Conservation (phyloP, 179 eudicot genomes). For the Vitellaria paradoxa region DNA sequence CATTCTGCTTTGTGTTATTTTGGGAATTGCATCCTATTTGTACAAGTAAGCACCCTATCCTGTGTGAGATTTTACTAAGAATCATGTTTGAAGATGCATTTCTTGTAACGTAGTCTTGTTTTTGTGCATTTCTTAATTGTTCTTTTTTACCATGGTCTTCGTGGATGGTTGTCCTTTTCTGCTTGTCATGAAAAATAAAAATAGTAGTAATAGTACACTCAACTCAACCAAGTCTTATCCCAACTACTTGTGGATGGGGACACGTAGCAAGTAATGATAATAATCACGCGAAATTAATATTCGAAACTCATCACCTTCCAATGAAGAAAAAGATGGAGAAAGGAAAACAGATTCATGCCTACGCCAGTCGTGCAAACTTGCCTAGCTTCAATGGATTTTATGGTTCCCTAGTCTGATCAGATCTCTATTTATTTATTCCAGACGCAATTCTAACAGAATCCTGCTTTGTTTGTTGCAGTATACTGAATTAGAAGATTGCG, state of each 20-base stretch:
- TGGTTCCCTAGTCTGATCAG: background rate
- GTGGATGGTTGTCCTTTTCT: background rate
- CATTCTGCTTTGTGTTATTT: slow-evolving; percentile 71
- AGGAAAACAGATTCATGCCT: background rate
- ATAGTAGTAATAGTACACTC: background rate
- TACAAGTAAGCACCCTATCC: slow-evolving; percentile 64
- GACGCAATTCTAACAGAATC: background rate
- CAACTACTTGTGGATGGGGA: background rate
- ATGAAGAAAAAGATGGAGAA: background rate
- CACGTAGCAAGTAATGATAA: background rate
- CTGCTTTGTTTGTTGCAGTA: slow-evolving; percentile 10
- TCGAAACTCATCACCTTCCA: background rate
- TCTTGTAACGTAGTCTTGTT: background rate
- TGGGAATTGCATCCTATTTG: slow-evolving; percentile 86
- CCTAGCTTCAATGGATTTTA: background rate
- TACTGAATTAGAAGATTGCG: slow-evolving; percentile 1
- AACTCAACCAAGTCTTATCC: background rate
- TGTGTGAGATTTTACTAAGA: background rate
- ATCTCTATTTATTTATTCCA: background rate
- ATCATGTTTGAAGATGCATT: background rate
- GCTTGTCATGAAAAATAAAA: background rate
- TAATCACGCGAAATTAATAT: background rate
- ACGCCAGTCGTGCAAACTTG: background rate
- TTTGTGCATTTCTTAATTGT: background rate
- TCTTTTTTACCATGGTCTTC: background rate